Evolutionary conservation across 805 yeast genomes (phyloP), one percentile per base, ranked within the genome.

Genomic region (Candida xiaguanensis): DNA sequence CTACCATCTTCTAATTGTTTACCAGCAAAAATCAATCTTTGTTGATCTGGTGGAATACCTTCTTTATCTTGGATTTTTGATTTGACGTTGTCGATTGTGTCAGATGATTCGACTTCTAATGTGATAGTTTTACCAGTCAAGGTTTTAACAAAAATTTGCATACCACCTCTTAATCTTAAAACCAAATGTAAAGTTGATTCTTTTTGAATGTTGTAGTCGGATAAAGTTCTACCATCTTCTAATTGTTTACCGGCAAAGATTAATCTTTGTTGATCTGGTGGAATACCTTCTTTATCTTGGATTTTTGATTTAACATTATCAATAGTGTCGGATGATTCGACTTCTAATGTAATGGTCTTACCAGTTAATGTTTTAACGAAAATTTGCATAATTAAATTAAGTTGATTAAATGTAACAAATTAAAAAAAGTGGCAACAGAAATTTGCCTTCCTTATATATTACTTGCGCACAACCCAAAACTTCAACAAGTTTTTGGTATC

Each of bases 161-260:
- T 69, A 74, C 96, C 96, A 78, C 98, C 98, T 79, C 97, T 87
- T 70, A 91, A 85, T 81, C 97, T 89, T 54, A 91, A 77, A 53
- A 91, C 98, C 75, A 91, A 82, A 73, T 91, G 96, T 41, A 90
- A 72, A 47, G 97, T 90, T 49, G 96, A 88, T 75, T 90, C 98
- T 78, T 90, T 90, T 76, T 89, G 96, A 70, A 90, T 90, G 85
- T 90, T 90, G 91, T 90, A 90, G 75, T 90, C 97, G 52, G 95
- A 83, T 50, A 90, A 75, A 49, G 97, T 90, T 79, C 96, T 86
- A 55, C 96, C 96, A 51, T 85, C 93, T 72, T 88, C 96, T 67
- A 89, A 81, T 75, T 87, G 96, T 78, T 88, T 89, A 80, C 96
- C 96, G 58, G 96, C 96, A 61, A 89, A 90, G 75, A 90, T 88